Evolutionary conservation across 2,329 filamentous ascomycete species (phyloP).

Genomic region (Calycina marina): DNA sequence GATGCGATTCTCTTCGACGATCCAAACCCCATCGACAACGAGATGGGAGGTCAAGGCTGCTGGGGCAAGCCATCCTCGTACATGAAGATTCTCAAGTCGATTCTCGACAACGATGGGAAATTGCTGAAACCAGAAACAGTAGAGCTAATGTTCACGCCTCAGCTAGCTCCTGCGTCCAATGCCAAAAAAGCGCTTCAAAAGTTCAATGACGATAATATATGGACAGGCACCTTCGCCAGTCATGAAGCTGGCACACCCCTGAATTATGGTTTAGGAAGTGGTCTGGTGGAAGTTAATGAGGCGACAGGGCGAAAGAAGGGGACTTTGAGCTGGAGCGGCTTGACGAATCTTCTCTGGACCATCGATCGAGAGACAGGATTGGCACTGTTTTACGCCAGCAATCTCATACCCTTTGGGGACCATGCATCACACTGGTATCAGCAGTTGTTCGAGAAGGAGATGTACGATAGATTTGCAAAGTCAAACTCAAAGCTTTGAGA

Average conservation of each 20-base stretch:
- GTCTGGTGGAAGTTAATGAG: constrained; percentile 11
- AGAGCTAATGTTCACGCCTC: background rate
- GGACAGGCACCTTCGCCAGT: background rate
- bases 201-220: background rate
- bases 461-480: constrained; percentile 20
- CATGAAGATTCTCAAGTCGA: background rate
- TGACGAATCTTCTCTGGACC: constrained; percentile 32
- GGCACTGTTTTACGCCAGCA: constrained; percentile 27
- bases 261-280: constrained; percentile 1
- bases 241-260: constrained; percentile 1
- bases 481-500: too few relatives aligned
- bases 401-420: constrained; percentile 29
- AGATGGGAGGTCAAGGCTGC: background rate
- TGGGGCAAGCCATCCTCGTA: background rate
- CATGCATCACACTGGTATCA: constrained; percentile 22
- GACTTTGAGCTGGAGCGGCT: constrained; percentile 29
- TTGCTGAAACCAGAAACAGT: background rate
- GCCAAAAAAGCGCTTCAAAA: too few relatives aligned
- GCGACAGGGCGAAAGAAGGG: constrained; percentile 25
- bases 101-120: background rate
- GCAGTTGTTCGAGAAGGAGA: constrained; percentile 27
- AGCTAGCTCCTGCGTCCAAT: too few relatives aligned
- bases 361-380: constrained; percentile 26
- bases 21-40: background rate
- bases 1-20: background rate